A percentile compares a stretch with the other conserved stretches of the same genome.
Conservation (phyloP, 768 basidiomycete species). For the Xerocomellus chrysenteron region DNA sequence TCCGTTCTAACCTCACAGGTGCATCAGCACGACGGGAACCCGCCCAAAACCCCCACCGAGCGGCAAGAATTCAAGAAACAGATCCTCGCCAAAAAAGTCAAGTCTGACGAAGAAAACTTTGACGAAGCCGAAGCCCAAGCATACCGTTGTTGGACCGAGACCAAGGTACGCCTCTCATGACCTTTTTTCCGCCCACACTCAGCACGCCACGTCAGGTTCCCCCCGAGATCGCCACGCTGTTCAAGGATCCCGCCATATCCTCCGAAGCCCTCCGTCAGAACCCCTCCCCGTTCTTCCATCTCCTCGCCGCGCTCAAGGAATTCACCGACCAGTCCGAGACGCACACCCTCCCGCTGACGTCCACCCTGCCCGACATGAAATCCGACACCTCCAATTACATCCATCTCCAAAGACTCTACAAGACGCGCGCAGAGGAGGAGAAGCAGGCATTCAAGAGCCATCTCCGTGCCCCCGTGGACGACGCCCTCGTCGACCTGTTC, state of each 20-base stretch:
- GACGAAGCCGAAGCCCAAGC: conserved; percentile 92
- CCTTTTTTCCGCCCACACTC: background rate
- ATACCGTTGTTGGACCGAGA: conserved; percentile 72
- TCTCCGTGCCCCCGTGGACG: conserved; percentile 45
- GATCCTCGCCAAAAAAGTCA: conserved; percentile 63
- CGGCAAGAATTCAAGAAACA: conserved; percentile 74
- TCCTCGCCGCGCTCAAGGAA: conserved; percentile 68
- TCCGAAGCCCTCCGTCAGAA: conserved; percentile 38
- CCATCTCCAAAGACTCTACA: conserved; percentile 82
- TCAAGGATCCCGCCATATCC: conserved; percentile 56
- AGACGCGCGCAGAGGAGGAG: conserved; percentile 70
- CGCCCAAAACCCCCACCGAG: conserved; percentile 56
- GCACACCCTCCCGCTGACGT: conserved; percentile 76
- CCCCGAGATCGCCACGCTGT: conserved; percentile 60
- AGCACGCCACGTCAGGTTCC: conserved; percentile 50
- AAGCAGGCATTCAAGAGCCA: conserved; percentile 54
- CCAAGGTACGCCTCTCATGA: conserved; percentile 35
- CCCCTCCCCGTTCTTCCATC: conserved; percentile 74
- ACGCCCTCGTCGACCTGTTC: conserved; percentile 63
- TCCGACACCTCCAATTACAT: conserved; percentile 84
- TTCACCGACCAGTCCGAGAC: conserved; percentile 57
- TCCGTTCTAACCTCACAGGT: background rate
- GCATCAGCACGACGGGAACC: conserved; percentile 61
- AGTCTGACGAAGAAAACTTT: conserved; percentile 93
- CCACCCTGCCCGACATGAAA: conserved; percentile 94